These are phyloP conservation scores for Candida endomychidarum DNA, from an alignment of 805 yeast species.

Conservation along the genomic window DNA sequence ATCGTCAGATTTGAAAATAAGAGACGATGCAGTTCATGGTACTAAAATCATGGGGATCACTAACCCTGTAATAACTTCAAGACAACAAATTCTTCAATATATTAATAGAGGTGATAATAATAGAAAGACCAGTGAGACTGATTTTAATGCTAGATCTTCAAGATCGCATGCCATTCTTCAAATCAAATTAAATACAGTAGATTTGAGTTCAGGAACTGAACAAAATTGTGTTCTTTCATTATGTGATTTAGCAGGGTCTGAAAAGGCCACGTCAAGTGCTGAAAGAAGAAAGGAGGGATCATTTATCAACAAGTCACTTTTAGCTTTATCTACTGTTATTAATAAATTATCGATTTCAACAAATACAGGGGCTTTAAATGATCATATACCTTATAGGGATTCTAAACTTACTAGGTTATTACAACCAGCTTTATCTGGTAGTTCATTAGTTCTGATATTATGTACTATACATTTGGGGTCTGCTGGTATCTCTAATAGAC, in stretches of 20 bases:
- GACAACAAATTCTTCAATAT: slow-evolving; percentile 58
- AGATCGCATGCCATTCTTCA: slow-evolving; percentile 90
- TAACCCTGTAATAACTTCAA: slow-evolving; percentile 55
- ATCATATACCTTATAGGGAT: slow-evolving; percentile 90
- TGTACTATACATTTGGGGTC: slow-evolving; percentile 79
- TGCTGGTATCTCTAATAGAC: slow-evolving; percentile 12
- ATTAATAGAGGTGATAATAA: slow-evolving; percentile 70
- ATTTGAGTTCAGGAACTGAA: slow-evolving; percentile 38
- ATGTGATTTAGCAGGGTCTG: slow-evolving; percentile 98
- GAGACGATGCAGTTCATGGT: slow-evolving; percentile 75
- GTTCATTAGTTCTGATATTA: slow-evolving; percentile 76
- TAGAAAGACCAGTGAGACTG: slow-evolving; percentile 84
- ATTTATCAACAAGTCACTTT: slow-evolving; percentile 83
- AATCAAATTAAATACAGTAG: slow-evolving; percentile 53
- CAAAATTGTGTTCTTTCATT: slow-evolving; percentile 66
- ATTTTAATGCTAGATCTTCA: slow-evolving; percentile 82
- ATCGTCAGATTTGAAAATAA: slow-evolving; percentile 60
- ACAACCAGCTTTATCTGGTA: slow-evolving; percentile 91
- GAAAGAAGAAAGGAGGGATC: slow-evolving; percentile 94
- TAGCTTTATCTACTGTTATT: slow-evolving; percentile 91
- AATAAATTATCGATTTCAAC: slow-evolving; percentile 60
- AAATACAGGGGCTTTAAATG: slow-evolving; percentile 29
- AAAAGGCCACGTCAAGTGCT: slow-evolving; percentile 67
- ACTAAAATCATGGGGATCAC: slow-evolving; percentile 73
- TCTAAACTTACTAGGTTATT: slow-evolving; percentile 85